Conservation (phyloP, 805 yeast genomes). For the Scheffersomyces stipitis region DNA sequence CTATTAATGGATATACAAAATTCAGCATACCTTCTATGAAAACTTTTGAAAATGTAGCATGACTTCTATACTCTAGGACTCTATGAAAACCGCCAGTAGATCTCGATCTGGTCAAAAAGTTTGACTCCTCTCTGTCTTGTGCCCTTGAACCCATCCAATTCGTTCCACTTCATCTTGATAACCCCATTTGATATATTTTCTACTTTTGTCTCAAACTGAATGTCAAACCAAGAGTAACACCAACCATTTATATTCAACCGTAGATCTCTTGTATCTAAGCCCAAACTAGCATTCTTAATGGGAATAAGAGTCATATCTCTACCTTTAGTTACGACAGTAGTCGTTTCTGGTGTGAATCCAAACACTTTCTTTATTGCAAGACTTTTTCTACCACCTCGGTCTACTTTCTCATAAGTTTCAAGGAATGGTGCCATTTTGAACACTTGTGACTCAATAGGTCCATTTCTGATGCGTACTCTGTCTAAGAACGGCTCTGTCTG, state of each 20-base stretch:
- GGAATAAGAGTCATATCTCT: neutral
- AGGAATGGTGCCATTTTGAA: neutral
- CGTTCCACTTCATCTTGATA: constrained; percentile 25
- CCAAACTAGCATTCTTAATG: neutral
- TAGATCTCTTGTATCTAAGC: neutral
- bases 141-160: constrained; percentile 71
- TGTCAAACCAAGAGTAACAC: constrained; percentile 32
- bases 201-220: constrained; percentile 20
- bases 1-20: too few relatives aligned
- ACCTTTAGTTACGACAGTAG: neutral
- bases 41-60: too few relatives aligned
- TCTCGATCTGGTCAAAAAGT: constrained; percentile 50
- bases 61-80: neutral
- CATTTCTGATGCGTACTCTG: neutral
- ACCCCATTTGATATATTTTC: neutral
- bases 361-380: neutral
- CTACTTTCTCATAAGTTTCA: neutral
- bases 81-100: constrained; percentile 30
- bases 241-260: constrained; percentile 10
- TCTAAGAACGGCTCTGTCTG: too few relatives aligned
- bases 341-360: neutral
- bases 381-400: neutral
- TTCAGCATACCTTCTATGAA: too few relatives aligned
- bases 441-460: neutral
- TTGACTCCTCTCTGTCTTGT: constrained; percentile 51